A percentile compares a stretch with the other conserved stretches of the same genome.
Evolutionary conservation across 1,284 basidiomycete species (phyloP).

Genomic region (Moesziomyces parantarcticus): DNA sequence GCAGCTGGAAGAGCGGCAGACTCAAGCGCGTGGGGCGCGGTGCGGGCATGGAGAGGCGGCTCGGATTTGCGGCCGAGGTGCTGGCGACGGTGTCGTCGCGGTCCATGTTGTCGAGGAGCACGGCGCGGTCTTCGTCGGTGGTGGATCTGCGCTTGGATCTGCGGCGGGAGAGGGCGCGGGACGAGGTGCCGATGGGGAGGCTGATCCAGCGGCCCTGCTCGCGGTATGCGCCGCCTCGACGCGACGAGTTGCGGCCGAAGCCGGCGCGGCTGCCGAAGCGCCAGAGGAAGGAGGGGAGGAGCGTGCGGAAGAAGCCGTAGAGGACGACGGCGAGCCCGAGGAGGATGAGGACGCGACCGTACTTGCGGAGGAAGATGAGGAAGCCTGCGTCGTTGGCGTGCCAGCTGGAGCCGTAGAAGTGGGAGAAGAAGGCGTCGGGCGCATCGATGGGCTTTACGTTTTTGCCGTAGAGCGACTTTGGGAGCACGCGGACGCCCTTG

Average conservation of each 20-base stretch:
- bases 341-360: conserved; percentile 59
- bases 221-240: too few species aligned
- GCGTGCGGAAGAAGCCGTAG: conserved; percentile 43
- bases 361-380: conserved; percentile 64
- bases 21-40: conserved; percentile 39
- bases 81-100: conserved; percentile 13
- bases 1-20: conserved; percentile 48
- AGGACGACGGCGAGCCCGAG: conserved; percentile 44
- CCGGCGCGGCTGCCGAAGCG: conserved; percentile 18
- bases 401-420: conserved; percentile 98
- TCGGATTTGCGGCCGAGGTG: conserved; percentile 32
- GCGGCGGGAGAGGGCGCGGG: conserved; percentile 9
- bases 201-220: conserved; percentile 42
- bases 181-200: conserved; percentile 33
- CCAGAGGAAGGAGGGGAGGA: conserved; percentile 35
- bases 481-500: conserved; percentile 79
- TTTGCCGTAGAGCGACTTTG: conserved; percentile 94
- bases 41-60: conserved; percentile 34
- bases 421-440: conserved; percentile 84
- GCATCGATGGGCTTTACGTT: conserved; percentile 86
- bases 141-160: conserved; percentile 29
- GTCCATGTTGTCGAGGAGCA: conserved; percentile 18
- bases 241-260: conserved; percentile 23
- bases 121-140: conserved; percentile 28
- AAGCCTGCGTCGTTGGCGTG: conserved; percentile 68